These are phyloP conservation scores for Hypericum perforatum DNA, from an alignment of 345 rosid species.

Conservation along the genomic window DNA sequence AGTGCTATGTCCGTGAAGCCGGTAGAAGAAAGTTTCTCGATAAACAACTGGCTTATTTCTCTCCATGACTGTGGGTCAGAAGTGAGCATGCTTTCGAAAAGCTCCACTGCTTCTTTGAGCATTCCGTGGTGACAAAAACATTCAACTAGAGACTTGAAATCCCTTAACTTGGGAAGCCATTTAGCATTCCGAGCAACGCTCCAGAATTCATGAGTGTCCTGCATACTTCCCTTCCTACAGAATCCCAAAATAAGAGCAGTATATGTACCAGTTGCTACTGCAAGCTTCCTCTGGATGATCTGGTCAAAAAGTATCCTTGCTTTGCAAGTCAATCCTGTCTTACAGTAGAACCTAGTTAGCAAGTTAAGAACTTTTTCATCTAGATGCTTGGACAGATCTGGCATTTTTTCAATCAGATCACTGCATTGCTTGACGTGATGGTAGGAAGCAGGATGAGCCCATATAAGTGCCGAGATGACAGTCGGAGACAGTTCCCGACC, in stretches of 20 bases:
- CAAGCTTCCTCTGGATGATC: slow-evolving; percentile 37
- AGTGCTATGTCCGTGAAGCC: slow-evolving; percentile 36
- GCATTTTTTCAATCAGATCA: slow-evolving; percentile 41
- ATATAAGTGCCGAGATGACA: slow-evolving; percentile 32
- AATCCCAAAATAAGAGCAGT: slow-evolving; percentile 38
- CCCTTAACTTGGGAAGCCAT: slow-evolving; percentile 41
- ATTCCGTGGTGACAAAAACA: slow-evolving; percentile 36
- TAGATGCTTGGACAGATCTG: slow-evolving; percentile 40
- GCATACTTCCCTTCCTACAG: slow-evolving; percentile 39
- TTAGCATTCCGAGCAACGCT: slow-evolving; percentile 29
- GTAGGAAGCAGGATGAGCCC: slow-evolving; percentile 33
- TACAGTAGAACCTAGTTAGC: slow-evolving; percentile 50
- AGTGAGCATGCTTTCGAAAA: slow-evolving; percentile 40
- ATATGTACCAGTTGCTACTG: slow-evolving; percentile 31
- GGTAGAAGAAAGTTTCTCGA: slow-evolving; percentile 40
- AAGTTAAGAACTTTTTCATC: slow-evolving; percentile 47
- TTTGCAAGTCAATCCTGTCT: slow-evolving; percentile 37
- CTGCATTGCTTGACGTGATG: slow-evolving; percentile 28
- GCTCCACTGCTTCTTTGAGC: slow-evolving; percentile 50
- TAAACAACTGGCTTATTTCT: slow-evolving; percentile 25
- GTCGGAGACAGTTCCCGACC: slow-evolving; percentile 51
- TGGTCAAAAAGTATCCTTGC: slow-evolving; percentile 35
- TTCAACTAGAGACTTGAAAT: slow-evolving; percentile 31
- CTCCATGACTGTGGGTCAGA: slow-evolving; percentile 24
- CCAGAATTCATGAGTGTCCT: slow-evolving; percentile 32